Base-by-base conservation (phyloP, 495 filamentous ascomycete genomes). In the Penicillium waksmanii region DNA sequence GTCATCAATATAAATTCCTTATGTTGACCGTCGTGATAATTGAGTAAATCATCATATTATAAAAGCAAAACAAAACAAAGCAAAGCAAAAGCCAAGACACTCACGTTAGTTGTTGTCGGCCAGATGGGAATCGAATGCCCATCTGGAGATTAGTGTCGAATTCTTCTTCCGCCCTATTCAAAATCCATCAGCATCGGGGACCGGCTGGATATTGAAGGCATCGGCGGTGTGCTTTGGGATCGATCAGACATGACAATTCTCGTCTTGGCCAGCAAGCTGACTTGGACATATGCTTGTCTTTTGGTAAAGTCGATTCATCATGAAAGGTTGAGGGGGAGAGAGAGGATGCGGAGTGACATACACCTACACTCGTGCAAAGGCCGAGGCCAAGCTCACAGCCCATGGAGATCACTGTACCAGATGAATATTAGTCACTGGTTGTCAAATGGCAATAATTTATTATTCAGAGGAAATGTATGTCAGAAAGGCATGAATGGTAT, bases 1-100 rank as follows among this genome's bases (percentile, higher is more conserved):
- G 81, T 94, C 91, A 93, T 93, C 91, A 96, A 90, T 80, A 84
- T 85, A 82, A 83, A 74, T 65, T 64, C 76, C 69, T 85, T 96
- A 94, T 90, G 93, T 88, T 90, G 92, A 96, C 92, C 92, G 92
- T 96, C 92, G 93, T 96, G 92, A 96, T 88, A 87, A 82, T 75
- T 80, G 66, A 74, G 70, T 77, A 81, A 82, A 84, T 89, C 88
- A 92, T 95, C 89, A 90, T 90, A 61, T 80, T 80, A 80, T 66
- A 58, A 38, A 21, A 38, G 56, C 4, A n/a, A 12, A 55, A 23
- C 34, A 38, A n/a, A n/a, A 21, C 8, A 47, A 3, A 50, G 50
- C 12, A 11, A 51, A 61, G 27, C 52, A 60, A 48, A 53, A 56
- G 11, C 25, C n/a, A 25, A 25, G 48, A 12, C 50, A 75, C 71